Evolutionary conservation across 805 yeast genomes (phyloP).

Genomic region (Zygosaccharomyces rouxii): DNA sequence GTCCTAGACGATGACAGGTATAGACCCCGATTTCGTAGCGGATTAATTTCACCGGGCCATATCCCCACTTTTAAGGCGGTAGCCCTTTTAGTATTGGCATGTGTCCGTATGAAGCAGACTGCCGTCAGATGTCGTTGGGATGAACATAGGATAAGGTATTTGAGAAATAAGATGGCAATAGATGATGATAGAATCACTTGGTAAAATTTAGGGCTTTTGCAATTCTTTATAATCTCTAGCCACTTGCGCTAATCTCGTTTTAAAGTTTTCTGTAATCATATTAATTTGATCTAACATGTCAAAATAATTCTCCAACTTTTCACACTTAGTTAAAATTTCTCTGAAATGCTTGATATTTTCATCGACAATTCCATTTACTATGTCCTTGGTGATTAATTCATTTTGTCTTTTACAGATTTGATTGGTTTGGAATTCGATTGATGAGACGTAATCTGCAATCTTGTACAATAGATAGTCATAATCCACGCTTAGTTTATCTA

Average conservation of each 20-base stretch:
- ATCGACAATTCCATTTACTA: constrained; percentile 35
- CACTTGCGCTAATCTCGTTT: constrained; percentile 32
- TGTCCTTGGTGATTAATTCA: constrained; percentile 24
- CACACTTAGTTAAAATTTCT: constrained; percentile 41
- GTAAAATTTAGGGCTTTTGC: constrained; percentile 12
- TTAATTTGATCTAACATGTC: constrained; percentile 50
- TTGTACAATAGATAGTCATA: constrained; percentile 63
- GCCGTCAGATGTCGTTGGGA: constrained; percentile 27
- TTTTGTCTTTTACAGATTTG: constrained; percentile 26
- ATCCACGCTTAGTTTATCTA: constrained; percentile 53
- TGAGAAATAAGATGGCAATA: constrained; percentile 27
- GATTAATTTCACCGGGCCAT: not conserved
- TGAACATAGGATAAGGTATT: constrained; percentile 22
- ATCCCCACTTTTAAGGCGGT: constrained; percentile 26
- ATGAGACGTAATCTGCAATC: constrained; percentile 52
- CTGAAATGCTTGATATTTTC: constrained; percentile 40
- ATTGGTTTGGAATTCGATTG: constrained; percentile 43
- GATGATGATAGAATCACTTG: constrained; percentile 27
- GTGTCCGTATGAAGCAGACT: constrained; percentile 28
- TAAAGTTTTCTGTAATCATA: constrained; percentile 39
- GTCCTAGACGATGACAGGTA: not conserved
- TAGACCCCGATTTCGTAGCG: not conserved
- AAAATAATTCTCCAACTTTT: constrained; percentile 48
- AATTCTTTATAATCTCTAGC: constrained; percentile 26
- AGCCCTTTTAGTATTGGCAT: constrained; percentile 30